Conservation (phyloP, 495 filamentous ascomycete genomes). For the Chaetomium cochliodes region DNA sequence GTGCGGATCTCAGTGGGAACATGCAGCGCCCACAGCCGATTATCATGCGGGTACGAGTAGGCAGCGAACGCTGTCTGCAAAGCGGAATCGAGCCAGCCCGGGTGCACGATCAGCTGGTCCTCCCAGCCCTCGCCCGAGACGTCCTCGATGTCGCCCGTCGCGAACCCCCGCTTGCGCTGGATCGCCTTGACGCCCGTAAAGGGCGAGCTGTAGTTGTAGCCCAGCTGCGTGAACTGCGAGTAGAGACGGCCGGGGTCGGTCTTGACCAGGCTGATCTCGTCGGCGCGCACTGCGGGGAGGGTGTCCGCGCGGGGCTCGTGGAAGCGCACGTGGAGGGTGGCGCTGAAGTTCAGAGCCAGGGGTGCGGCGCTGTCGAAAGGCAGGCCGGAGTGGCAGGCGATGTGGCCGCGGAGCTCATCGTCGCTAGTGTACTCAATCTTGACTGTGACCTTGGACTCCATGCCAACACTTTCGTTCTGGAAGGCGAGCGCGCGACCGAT, state of each 20-base stretch:
- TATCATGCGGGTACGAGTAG: conserved; percentile 22
- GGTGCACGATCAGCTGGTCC: conserved; percentile 25
- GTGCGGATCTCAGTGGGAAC: conserved; percentile 26
- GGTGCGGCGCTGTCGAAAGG: background rate
- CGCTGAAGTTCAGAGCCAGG: background rate
- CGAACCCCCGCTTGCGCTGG: background rate
- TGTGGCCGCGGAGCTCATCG: background rate
- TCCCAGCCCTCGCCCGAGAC: background rate
- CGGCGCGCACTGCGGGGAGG: background rate
- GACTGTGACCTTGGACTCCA: background rate
- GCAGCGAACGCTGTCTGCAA: conserved; percentile 23
- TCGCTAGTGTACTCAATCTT: background rate
- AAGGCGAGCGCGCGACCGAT: background rate
- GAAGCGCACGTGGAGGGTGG: background rate
- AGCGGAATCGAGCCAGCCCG: conserved; percentile 27
- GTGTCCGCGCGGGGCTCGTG: background rate
- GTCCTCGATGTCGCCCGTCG: background rate
- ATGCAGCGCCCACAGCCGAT: conserved; percentile 22
- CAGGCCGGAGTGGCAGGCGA: background rate
- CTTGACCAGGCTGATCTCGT: background rate
- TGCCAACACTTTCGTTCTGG: background rate
- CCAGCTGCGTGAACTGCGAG: background rate
- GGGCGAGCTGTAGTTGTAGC: background rate
- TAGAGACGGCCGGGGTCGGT: background rate
- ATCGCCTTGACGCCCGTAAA: background rate